Evolutionary conservation across 306 rosid species (phyloP), one percentile per base, ranked within the genome.

Genomic region (Erythrophleum fordii): DNA sequence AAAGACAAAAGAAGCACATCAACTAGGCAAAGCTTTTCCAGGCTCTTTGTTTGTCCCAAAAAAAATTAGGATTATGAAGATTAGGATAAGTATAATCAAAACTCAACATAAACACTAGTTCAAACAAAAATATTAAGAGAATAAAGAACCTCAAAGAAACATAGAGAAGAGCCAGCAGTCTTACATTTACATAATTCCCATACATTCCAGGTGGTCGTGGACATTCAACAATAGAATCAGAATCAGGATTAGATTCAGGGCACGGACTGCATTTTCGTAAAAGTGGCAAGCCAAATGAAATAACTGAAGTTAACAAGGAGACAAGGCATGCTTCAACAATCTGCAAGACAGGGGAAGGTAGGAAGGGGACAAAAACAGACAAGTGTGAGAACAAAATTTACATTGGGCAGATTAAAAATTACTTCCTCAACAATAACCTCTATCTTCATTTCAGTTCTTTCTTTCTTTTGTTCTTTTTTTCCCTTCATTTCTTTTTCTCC

Each of bases 101-200:
- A 62, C 23, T 69, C 12, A 73, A 35, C 69, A 71, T 11, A 34
- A 42, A 80, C 58, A 31, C 49, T 52, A 35, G 35, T 49, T 49
- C 39, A 82, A 69, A 48, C 66, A 22, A 66, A 55, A 64, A 25
- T 49, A 78, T 44, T 39, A 59, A 68, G n/a, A 52, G 62, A 77
- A 69, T 34, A 26, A 78, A 52, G 51, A 52, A 72, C 67, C 69
- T 39, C 66, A 79, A 10, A 4, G 46, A 77, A 69, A 58, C 48
- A 84, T 26, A 71, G 29, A 58, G 64, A 56, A 23, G 69, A 59
- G 23, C 64, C 53, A 74, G 77, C 0, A 6, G 77, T 76, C 99
- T 91, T 95, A 95, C 99, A 82, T 95, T 95, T 74, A 95, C 99
- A 90, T 91, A 95, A 83, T 95, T 95, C 82, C 99, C 99, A 60